Base-by-base conservation (phyloP, 2,329 filamentous ascomycete genomes). In the Fusarium multiceps region DNA sequence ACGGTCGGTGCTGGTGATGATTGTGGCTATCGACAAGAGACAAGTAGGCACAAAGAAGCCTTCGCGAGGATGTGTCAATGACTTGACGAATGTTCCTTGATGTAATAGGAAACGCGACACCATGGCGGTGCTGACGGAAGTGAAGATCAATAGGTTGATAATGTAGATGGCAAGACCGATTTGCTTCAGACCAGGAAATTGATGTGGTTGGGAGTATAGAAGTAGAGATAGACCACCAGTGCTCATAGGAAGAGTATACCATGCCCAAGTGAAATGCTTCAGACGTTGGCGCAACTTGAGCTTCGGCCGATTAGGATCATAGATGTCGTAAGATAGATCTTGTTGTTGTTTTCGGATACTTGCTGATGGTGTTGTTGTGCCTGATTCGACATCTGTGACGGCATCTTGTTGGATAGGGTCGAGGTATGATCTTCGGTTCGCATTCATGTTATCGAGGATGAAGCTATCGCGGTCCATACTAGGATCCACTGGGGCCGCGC, bases 181-280 rank as follows among this genome's bases (percentile, higher is more conserved):
- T 6, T 86, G 84, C 13, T 79, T 76, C 4, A 93, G 81, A 1
- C 91, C 91, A 0, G 80, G 77, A 74, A 94, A 94, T 51, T 82
- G 80, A 71, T 89, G 86, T 6, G 91, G 91, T 55, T 88, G 87
- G 7, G 85, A 83, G 47, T 82, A 82, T 47, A 94, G 82, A n/a
- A 93, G 84, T 11, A 90, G 80, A 0, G 91, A 87, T 6, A 94
- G 79, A 1, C 90, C 90, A 28, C 91, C 92, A 0, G 91, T 93
- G 42, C 89, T 91, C 91, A 93, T 93, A 2, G 90, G 89, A 46
- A 88, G 81, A 3, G 90, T 91, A 78, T 90, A 94, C 90, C 90
- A 93, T n/a, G 88, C 88, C 89, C 88, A 90, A 4, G 88, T 90
- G 74, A 90, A 89, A 78, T 90, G 88, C 45, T 83, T 79, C 16